Evolutionary conservation across 2,329 filamentous ascomycete species (phyloP).

Genomic region (Cladosporium sp.): DNA sequence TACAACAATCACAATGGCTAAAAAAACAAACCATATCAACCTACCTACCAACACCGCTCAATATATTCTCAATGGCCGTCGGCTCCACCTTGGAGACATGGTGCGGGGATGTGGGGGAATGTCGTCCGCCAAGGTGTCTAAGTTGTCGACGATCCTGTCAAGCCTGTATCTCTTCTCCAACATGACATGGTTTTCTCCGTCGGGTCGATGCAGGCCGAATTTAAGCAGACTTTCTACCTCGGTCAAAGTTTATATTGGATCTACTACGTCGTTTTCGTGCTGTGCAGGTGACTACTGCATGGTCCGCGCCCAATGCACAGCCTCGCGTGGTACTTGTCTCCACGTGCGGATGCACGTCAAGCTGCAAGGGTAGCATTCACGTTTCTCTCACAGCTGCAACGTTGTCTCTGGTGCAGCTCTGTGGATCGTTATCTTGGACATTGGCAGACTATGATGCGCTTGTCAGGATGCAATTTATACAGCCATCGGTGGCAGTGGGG

Average conservation of each 20-base stretch:
- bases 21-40: background rate
- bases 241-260: constrained; percentile 15
- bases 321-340: background rate
- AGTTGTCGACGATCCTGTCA: background rate
- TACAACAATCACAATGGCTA: background rate
- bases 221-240: constrained; percentile 20
- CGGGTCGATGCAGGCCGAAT: constrained; percentile 14
- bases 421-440: background rate
- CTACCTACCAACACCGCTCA: background rate
- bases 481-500: background rate
- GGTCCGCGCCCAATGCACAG: constrained; percentile 4
- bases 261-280: background rate
- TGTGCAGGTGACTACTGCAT: constrained; percentile 1
- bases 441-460: background rate
- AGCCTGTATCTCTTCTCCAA: background rate
- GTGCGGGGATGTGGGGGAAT: constrained; percentile 18
- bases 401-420: background rate
- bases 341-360: background rate
- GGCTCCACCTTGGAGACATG: constrained; percentile 12
- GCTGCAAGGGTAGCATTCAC: background rate
- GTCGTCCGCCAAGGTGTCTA: constrained; percentile 15
- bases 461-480: background rate
- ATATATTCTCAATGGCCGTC: constrained; percentile 16
- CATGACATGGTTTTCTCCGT: constrained; percentile 3
- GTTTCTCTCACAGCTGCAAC: background rate